A percentile compares a stretch with the other conserved stretches of the same genome.
phyloP scores from a whole-genome alignment of 768 basidiomycete genomes.

The Pisolithus microcarpus region DNA sequence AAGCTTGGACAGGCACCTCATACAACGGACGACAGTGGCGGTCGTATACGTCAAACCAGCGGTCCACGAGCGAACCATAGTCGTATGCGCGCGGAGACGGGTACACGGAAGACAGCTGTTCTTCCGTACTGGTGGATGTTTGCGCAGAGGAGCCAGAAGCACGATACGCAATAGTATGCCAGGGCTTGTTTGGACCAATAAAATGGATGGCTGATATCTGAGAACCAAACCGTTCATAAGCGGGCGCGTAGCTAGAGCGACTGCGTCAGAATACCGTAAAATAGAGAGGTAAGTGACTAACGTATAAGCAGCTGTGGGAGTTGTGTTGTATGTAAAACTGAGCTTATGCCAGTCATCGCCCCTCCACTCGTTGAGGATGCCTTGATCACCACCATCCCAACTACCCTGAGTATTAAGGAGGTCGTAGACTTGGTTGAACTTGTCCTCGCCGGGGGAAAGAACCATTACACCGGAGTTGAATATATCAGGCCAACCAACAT shows the following conservation, averaged over 20 bases:
- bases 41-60: constrained; percentile 91
- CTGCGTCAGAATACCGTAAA: constrained; percentile 21
- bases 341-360: constrained; percentile 83
- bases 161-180: constrained; percentile 69
- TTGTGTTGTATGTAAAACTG: constrained; percentile 97
- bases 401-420: constrained; percentile 74
- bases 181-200: constrained; percentile 95
- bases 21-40: constrained; percentile 66
- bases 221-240: constrained; percentile 88
- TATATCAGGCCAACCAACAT: constrained; percentile 99
- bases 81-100: constrained; percentile 50
- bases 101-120: constrained; percentile 15
- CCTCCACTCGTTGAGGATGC: constrained; percentile 93
- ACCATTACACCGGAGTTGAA: constrained; percentile 98
- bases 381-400: constrained; percentile 99
- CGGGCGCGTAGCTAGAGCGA: constrained; percentile 79
- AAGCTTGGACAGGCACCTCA: constrained; percentile 36
- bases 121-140: constrained; percentile 24
- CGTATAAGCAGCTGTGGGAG: constrained; percentile 95
- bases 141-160: constrained; percentile 41
- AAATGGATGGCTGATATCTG: constrained; percentile 86
- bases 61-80: constrained; percentile 76
- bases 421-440: constrained; percentile 67
- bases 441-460: constrained; percentile 69
- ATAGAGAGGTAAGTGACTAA: constrained; percentile 38